A percentile compares a stretch with the other conserved stretches of the same genome.
Conservation (phyloP, 352 stramenopile genomes). For the Phytophthora palmivora region DNA sequence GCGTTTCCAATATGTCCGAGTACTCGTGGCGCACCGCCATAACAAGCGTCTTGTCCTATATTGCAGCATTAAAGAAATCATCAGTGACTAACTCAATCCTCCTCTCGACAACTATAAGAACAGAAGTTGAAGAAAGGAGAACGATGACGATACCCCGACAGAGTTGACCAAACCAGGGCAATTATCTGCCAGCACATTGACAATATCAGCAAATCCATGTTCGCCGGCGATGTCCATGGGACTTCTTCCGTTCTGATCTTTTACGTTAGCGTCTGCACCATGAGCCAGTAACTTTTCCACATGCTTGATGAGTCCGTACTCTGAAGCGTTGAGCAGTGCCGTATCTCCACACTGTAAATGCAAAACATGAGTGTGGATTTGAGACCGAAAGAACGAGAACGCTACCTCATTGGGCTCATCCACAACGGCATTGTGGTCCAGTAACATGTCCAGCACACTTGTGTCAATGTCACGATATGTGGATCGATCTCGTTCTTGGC, state of each 20-base stretch:
- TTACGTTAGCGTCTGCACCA: constrained; percentile 35
- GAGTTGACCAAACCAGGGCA: constrained; percentile 18
- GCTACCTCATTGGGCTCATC: constrained; percentile 39
- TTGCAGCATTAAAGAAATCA: neutral
- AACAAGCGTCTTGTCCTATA: constrained; percentile 27
- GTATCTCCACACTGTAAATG: constrained; percentile 40
- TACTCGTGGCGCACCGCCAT: constrained; percentile 32
- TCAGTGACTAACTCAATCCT: neutral
- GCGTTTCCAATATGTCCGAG: constrained; percentile 13
- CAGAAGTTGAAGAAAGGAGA: constrained; percentile 1
- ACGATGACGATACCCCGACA: constrained; percentile 22
- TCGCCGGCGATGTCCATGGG: constrained; percentile 50
- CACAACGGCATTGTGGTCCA: constrained; percentile 38
- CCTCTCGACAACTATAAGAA: neutral
- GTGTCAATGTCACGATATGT: constrained; percentile 53
- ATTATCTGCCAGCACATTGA: constrained; percentile 36
- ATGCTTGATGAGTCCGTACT: constrained; percentile 57
- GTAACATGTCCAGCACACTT: constrained; percentile 46
- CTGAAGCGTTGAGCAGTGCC: constrained; percentile 42
- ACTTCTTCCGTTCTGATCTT: constrained; percentile 38
- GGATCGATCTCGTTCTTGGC: constrained; percentile 41
- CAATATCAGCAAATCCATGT: constrained; percentile 50
- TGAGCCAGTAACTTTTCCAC: constrained; percentile 49
- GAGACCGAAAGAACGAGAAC: neutral
- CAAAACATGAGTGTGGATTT: neutral